Base-by-base conservation (phyloP, 2,329 filamentous ascomycete species). In the Hypoxylon sp. region DNA sequence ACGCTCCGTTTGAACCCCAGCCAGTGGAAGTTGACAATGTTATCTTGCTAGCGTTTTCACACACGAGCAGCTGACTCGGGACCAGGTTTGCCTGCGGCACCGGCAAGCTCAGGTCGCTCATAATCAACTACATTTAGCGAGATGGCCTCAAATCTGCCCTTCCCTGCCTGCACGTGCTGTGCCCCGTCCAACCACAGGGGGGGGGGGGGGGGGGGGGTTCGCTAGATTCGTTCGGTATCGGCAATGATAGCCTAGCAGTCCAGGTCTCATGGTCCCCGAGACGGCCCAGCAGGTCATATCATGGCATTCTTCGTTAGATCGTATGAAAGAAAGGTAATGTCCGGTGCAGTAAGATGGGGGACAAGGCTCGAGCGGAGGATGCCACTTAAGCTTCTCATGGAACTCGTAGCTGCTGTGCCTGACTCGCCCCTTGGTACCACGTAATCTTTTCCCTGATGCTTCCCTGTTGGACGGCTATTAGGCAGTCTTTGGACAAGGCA, bases 1-100 rank as follows among this genome's bases (percentile, higher is more conserved):
- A 41, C 38, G 27, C 26, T 48, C 38, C 54, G 61, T 61, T 61
- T 63, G 48, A 48, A 51, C 26, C n/a, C n/a, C 43, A 35, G 46
- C 26, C 27, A 21, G 45, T 49, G 23, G 43, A 51, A 23, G 26
- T 27, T 15, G 40, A 31, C 21, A 24, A 48, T 23, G 26, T 17
- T 38, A 23, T 42, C 37, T 35, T 29, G 31, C 11, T 43, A n/a
- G 27, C 33, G 23, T 35, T 37, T 33, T n/a, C n/a, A n/a, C 20
- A 18, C 33, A 53, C 26, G 20, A 53, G 35, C 21, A 42, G 40
- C 4, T 48, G 48, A 43, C 31, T 43, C 31, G 35, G n/a, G 11
- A 40, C n/a, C 21, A 43, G 8, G 15, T 23, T n/a, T 35, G 24
- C 26, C 17, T 26, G 47, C 26, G 35, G 15, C 41, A 58, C 33